Conservation (phyloP, 805 yeast genomes). For the Yarrowia keelungensis region DNA sequence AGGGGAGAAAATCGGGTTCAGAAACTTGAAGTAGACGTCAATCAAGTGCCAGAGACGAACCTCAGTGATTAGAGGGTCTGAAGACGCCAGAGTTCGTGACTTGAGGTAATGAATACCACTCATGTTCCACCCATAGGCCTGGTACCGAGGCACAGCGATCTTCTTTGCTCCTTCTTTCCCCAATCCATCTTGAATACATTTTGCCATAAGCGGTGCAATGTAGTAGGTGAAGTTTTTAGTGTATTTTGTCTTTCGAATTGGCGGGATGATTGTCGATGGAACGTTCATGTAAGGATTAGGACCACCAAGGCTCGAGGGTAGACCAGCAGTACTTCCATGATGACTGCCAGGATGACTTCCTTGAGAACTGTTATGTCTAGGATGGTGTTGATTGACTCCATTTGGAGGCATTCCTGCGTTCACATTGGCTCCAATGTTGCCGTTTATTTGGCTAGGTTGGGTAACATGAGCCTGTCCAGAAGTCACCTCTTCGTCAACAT, state of each 20-base stretch:
- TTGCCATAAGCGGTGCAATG: conserved; percentile 37
- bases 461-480: conserved; percentile 7
- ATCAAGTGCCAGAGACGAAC: conserved; percentile 47
- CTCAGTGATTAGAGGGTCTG: conserved; percentile 42
- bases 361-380: background rate
- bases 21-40: conserved; percentile 55
- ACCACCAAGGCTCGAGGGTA: background rate
- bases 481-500: conserved; percentile 3
- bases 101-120: conserved; percentile 61
- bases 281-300: conserved; percentile 16
- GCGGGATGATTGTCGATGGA: conserved; percentile 23
- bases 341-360: conserved; percentile 9
- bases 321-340: conserved; percentile 6
- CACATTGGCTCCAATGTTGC: conserved; percentile 1
- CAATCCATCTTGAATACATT: conserved; percentile 32
- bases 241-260: conserved; percentile 26
- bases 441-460: conserved; percentile 11
- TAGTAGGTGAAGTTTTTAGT: conserved; percentile 35
- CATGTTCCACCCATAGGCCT: conserved; percentile 71
- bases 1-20: conserved; percentile 62
- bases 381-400: background rate
- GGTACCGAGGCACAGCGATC: conserved; percentile 60
- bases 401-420: background rate
- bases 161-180: conserved; percentile 34
- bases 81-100: conserved; percentile 45